Evolutionary conservation across 495 filamentous ascomycete genomes (phyloP).

Genomic region (Pseudomonodictys pantanalensis): DNA sequence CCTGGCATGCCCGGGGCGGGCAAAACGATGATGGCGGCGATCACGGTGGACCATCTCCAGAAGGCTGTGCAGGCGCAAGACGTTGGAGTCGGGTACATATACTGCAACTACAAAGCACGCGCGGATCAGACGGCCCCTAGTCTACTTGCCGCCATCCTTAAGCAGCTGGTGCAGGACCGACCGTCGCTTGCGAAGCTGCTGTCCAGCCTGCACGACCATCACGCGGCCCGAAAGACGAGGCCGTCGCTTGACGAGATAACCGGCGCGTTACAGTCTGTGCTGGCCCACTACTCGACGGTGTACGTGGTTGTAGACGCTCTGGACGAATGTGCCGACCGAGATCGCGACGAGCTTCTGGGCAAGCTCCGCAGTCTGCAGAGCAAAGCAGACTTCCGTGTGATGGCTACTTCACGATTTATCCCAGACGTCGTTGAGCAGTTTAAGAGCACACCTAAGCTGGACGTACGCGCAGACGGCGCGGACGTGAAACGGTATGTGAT

Average conservation of each 20-base stretch:
- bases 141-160: slow-evolving; percentile 42
- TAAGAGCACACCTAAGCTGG: slow-evolving; percentile 27
- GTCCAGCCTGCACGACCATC: not conserved
- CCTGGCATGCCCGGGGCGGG: slow-evolving; percentile 41
- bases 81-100: slow-evolving; percentile 44
- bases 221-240: not conserved
- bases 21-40: slow-evolving; percentile 34
- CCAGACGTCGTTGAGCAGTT: slow-evolving; percentile 39
- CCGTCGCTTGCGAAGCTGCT: not conserved
- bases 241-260: not conserved
- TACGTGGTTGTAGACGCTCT: slow-evolving; percentile 51
- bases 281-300: slow-evolving; percentile 25
- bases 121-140: slow-evolving; percentile 37
- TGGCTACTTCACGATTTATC: slow-evolving; percentile 45
- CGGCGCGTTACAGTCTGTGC: slow-evolving; percentile 24
- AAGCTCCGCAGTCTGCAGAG: slow-evolving; percentile 37
- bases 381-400: slow-evolving; percentile 31
- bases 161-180: slow-evolving; percentile 39
- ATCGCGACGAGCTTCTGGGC: slow-evolving; percentile 24
- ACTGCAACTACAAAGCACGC: slow-evolving; percentile 42
- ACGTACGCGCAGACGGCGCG: slow-evolving; percentile 43
- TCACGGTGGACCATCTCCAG: slow-evolving; percentile 36
- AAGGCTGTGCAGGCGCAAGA: not conserved
- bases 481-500: slow-evolving; percentile 44
- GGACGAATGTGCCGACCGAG: slow-evolving; percentile 44